Evolutionary conservation across 208 protist genomes (phyloP).

Genomic region (Trypanosomatidae sp.): DNA sequence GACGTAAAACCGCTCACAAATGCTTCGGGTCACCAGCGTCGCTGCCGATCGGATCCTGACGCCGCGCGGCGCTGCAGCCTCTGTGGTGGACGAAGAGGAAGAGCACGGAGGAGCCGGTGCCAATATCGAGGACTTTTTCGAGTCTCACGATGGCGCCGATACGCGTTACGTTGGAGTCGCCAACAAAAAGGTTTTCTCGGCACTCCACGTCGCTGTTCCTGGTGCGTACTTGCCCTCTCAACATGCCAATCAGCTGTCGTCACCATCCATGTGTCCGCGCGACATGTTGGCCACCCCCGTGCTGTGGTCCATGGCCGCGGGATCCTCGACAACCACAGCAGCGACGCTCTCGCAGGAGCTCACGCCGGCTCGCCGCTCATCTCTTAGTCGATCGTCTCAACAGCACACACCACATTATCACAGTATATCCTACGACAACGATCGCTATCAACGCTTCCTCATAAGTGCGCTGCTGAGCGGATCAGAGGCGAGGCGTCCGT

Average conservation of each 20-base stretch:
- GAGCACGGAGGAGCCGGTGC: not conserved
- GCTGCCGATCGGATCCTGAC: not conserved
- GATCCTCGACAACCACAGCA: not conserved
- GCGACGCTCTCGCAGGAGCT: conserved; percentile 11
- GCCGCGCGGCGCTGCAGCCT: not conserved
- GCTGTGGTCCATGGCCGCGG: not conserved
- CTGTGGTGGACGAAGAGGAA: conserved; percentile 5
- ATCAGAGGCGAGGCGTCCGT: conserved; percentile 1
- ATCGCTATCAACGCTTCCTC: conserved; percentile 21
- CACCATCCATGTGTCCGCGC: conserved; percentile 1
- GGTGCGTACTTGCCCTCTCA: not conserved
- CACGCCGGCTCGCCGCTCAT: conserved; percentile 4
- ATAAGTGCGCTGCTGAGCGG: conserved; percentile 23
- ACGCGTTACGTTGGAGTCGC: conserved; percentile 25
- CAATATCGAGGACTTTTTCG: not conserved
- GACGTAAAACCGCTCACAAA: not conserved
- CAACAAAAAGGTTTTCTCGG: conserved; percentile 22
- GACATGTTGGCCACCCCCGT: not conserved
- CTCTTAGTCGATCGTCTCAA: conserved; percentile 2
- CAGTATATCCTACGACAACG: conserved; percentile 20
- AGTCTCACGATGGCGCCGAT: conserved; percentile 11
- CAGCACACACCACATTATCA: conserved; percentile 9
- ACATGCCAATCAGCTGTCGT: not conserved
- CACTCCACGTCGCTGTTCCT: not conserved
- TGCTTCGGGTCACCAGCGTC: conserved; percentile 2